Conservation (phyloP, 768 basidiomycete species). For the Amanita polypyramis region DNA sequence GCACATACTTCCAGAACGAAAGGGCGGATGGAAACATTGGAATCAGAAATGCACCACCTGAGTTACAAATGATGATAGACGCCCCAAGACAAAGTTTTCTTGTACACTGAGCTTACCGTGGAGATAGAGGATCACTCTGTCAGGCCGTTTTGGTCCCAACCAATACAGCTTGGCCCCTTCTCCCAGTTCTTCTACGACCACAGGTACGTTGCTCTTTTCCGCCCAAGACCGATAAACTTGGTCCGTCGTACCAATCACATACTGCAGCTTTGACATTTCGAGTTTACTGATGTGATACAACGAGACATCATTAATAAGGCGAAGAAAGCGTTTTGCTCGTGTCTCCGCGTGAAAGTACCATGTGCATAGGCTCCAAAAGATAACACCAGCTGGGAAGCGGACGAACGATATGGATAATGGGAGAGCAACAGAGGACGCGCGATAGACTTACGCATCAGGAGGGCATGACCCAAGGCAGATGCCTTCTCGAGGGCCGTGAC, state of each 20-base stretch:
- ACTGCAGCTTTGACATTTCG: conserved; percentile 15
- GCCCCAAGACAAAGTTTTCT: not conserved
- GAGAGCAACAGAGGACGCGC: not conserved
- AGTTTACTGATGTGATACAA: conserved; percentile 8
- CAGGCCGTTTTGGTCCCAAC: conserved; percentile 20
- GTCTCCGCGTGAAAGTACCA: conserved; percentile 4
- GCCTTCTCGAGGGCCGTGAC: conserved; percentile 6
- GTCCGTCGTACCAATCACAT: conserved; percentile 13
- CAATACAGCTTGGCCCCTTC: conserved; percentile 19
- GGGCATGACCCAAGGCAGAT: not conserved
- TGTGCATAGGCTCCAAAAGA: conserved; percentile 5
- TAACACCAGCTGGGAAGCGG: conserved; percentile 1
- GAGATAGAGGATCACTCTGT: conserved; percentile 22
- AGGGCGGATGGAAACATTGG: conserved; percentile 14
- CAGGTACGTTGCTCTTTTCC: conserved; percentile 11
- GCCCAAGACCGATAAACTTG: conserved; percentile 15
- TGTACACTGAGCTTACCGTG: conserved; percentile 15
- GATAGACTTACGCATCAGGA: conserved; percentile 4
- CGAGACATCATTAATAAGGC: conserved; percentile 6
- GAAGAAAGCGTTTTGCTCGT: not conserved
- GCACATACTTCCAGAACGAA: conserved; percentile 20
- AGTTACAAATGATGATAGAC: not conserved
- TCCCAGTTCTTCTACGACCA: conserved; percentile 18
- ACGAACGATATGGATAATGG: not conserved
- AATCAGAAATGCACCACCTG: conserved; percentile 23